Evolutionary conservation across 176 grass and related monocot species (phyloP), one percentile per base, ranked within the genome.

Genomic region (Lolium perenne): DNA sequence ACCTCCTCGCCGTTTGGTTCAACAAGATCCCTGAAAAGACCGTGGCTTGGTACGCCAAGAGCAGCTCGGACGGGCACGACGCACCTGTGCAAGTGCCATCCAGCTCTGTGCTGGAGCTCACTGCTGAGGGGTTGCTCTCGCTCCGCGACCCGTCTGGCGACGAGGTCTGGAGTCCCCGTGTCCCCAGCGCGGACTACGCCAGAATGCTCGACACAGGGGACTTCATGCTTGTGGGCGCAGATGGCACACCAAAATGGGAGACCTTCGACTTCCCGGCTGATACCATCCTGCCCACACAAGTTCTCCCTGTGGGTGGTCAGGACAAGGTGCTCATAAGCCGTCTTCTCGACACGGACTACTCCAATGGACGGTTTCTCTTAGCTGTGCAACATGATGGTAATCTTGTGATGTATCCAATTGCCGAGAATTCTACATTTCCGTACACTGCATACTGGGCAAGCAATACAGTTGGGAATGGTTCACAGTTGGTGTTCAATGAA

Each of bases 201-300:
- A 47, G 15, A 0, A 32, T 83, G 81, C 81, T 83, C 53, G 2
- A 83, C 54, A 47, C 53, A 4, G 81, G 81, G 2, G 18, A 73
- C 11, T 83, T 83, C 54, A 60, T 0, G 68, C 81, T 83, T 32
- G 2, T 32, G 1, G 53, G 68, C 0, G 4, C 14, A 13, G 81
- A 83, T 60, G 68, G 53, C 38, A 20, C 1, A 29, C 0, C 15
- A 12, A 74, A 47, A 14, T 83, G 81, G 81, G 5, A 83, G 21
- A 59, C 68, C 54, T 83, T 83, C 6, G 38, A 1, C 2, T 0
- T 0, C 38, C 81, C 81, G 11, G 21, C 81, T 16, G 68, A 83
- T 83, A 83, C 68, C 38, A 83, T 83, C 38, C 54, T 83, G 40
- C 81, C 81, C 54, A 83, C 15, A 10, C 81, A 83, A 83, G 81